Evolutionary conservation across 192 early-diverging fungal species (phyloP).

Genomic region (Phlyctochytrium planicorne): DNA sequence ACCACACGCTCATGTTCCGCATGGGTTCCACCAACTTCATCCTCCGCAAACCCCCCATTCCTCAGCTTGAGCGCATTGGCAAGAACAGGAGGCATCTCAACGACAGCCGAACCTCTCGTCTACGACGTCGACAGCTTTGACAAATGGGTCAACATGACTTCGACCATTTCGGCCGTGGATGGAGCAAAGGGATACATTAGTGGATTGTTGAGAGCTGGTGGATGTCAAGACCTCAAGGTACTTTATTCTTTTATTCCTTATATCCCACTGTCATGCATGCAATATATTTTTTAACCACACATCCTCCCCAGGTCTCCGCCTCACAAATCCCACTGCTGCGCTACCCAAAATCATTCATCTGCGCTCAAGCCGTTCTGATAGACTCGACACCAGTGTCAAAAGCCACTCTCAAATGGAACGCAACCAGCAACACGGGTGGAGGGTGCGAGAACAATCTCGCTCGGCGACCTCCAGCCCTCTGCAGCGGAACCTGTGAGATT

Average conservation of each 20-base stretch:
- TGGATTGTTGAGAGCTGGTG: not conserved
- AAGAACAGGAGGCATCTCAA: not conserved
- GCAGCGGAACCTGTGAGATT: not conserved
- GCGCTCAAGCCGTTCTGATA: not conserved
- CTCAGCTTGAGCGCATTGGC: slow-evolving; percentile 1
- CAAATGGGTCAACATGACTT: not conserved
- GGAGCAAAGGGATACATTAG: not conserved
- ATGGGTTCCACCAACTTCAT: not conserved
- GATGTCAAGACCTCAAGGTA: not conserved
- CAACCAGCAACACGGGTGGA: not conserved
- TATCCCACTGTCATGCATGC: not conserved
- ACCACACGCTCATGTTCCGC: not conserved
- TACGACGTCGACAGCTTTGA: not conserved
- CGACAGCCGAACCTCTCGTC: not conserved
- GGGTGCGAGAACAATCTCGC: slow-evolving; percentile 1
- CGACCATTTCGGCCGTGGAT: not conserved
- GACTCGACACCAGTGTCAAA: not conserved
- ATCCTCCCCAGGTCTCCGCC: slow-evolving; percentile 4
- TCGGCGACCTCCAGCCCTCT: not conserved
- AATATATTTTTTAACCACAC: not conserved
- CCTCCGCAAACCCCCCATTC: no score
- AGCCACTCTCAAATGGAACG: not conserved
- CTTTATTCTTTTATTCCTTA: not conserved
- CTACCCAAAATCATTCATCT: slow-evolving; percentile 2
- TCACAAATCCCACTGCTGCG: not conserved